A percentile compares a stretch with the other conserved stretches of the same genome.
Evolutionary conservation across 805 yeast species (phyloP).

Genomic region (Torulaspora indica): DNA sequence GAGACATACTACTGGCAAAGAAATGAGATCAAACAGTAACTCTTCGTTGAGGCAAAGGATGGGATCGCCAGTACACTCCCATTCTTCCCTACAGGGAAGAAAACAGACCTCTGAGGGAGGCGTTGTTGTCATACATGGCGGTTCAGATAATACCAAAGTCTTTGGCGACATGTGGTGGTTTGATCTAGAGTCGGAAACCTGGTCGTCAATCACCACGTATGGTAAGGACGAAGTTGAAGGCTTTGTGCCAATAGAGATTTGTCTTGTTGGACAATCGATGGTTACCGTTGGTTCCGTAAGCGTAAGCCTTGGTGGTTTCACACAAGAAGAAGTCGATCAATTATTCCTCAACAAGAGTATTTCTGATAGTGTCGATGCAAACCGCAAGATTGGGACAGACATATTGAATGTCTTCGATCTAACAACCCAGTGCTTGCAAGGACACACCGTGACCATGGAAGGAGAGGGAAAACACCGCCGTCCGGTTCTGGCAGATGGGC

Average conservation of each 20-base stretch:
- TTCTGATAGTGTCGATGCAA: neutral
- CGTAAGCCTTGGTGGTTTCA: conserved; percentile 30
- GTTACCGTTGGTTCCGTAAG: conserved; percentile 24
- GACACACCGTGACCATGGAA: conserved; percentile 4
- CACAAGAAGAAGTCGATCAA: conserved; percentile 22
- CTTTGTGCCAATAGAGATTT: conserved; percentile 18
- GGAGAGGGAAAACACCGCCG: conserved; percentile 3
- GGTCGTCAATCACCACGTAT: conserved; percentile 33
- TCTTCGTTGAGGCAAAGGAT: conserved; percentile 3
- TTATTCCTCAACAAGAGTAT: conserved; percentile 11
- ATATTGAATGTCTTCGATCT: conserved; percentile 25
- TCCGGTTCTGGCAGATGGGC: neutral
- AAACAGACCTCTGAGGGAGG: conserved; percentile 11
- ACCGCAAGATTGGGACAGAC: conserved; percentile 12
- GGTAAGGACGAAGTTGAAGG: conserved; percentile 15
- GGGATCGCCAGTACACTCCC: conserved; percentile 4
- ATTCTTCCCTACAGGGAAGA: neutral
- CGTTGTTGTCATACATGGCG: conserved; percentile 38
- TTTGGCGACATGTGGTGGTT: conserved; percentile 51
- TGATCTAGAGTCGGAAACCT: conserved; percentile 41
- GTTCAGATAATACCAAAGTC: conserved; percentile 36
- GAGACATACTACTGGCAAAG: conserved; percentile 3
- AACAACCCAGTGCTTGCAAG: conserved; percentile 22
- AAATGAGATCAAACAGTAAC: neutral
- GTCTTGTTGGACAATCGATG: conserved; percentile 32